Percentiles rank a stretch among this genome's conserved stretches.
Conservation (phyloP, 2,329 filamentous ascomycete genomes). For the Zymoseptoria crescenta region DNA sequence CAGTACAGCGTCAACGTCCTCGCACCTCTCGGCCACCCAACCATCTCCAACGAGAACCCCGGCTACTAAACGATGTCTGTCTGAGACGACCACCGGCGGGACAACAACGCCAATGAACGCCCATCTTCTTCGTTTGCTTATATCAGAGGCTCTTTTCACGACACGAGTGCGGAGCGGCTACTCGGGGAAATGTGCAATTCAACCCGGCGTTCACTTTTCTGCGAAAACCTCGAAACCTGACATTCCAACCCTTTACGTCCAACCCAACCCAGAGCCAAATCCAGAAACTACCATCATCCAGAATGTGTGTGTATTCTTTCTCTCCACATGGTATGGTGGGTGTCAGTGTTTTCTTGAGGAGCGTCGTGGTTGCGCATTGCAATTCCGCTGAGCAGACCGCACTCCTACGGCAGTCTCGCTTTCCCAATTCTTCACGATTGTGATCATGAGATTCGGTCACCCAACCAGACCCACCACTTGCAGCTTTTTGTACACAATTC, state of each 20-base stretch:
- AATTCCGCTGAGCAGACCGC: not conserved
- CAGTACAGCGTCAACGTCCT: conserved; percentile 49
- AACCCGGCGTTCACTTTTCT: not conserved
- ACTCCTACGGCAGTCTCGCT: not conserved
- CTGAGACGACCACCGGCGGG: conserved; percentile 2
- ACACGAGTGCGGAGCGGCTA: not conserved
- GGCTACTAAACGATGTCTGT: not conserved
- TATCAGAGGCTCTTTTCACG: not conserved
- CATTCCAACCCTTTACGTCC: not conserved
- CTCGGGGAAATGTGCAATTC: not conserved
- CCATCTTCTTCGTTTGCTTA: not conserved
- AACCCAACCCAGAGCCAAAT: not conserved
- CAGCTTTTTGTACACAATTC: not conserved
- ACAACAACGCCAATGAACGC: not conserved
- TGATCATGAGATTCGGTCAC: not conserved
- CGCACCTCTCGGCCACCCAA: conserved; percentile 30
- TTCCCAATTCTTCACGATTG: not conserved
- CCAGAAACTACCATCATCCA: not conserved
- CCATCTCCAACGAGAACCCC: not conserved
- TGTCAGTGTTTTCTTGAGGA: not conserved
- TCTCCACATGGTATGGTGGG: not conserved
- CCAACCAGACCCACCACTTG: not conserved
- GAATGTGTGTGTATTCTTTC: not conserved
- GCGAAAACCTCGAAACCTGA: not conserved
- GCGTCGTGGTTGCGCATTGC: not conserved